Percentiles rank a stretch among this genome's conserved stretches.
These are phyloP conservation scores for Candolleomyces eurysporus DNA, from an alignment of 768 basidiomycete species.

Conservation along the genomic window DNA sequence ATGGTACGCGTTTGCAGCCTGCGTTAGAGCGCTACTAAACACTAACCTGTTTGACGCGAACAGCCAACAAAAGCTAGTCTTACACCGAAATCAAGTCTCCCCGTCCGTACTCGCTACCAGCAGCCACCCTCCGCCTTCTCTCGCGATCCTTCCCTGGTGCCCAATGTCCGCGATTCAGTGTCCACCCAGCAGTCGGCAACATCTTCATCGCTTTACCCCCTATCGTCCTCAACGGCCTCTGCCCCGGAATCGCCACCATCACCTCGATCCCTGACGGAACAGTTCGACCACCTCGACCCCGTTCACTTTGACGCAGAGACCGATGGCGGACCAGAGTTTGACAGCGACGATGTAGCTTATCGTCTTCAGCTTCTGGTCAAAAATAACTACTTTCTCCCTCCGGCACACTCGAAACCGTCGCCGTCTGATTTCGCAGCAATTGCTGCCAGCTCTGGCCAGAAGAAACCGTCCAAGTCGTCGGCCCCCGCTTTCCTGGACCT, in stretches of 20 bases:
- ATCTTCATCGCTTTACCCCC: conserved; percentile 79
- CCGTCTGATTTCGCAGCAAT: conserved; percentile 55
- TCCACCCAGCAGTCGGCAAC: conserved; percentile 63
- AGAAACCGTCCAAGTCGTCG: conserved; percentile 40
- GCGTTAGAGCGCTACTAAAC: conserved; percentile 13
- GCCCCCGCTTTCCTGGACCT: conserved; percentile 66
- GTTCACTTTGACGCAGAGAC: conserved; percentile 50
- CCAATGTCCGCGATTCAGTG: conserved; percentile 54
- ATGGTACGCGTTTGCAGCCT: conserved; percentile 29
- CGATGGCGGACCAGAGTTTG: conserved; percentile 49
- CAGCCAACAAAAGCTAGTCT: conserved; percentile 34
- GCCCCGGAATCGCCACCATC: conserved; percentile 64
- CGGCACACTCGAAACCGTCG: conserved; percentile 80
- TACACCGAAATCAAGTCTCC: conserved; percentile 17
- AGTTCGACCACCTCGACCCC: conserved; percentile 39
- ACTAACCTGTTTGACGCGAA: conserved; percentile 13
- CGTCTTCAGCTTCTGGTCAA: conserved; percentile 80
- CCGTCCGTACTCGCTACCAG: conserved; percentile 30
- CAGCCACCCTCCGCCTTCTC: conserved; percentile 48
- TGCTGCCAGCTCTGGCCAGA: conserved; percentile 32
- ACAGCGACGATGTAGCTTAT: conserved; percentile 81
- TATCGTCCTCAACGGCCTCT: conserved; percentile 64
- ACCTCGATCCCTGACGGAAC: conserved; percentile 54
- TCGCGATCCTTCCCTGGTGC: conserved; percentile 44
- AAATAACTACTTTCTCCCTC: conserved; percentile 87